Percentiles rank a stretch among this genome's conserved stretches.
phyloP scores from a whole-genome alignment of 345 rosid species.

The Iberis pinnata region DNA sequence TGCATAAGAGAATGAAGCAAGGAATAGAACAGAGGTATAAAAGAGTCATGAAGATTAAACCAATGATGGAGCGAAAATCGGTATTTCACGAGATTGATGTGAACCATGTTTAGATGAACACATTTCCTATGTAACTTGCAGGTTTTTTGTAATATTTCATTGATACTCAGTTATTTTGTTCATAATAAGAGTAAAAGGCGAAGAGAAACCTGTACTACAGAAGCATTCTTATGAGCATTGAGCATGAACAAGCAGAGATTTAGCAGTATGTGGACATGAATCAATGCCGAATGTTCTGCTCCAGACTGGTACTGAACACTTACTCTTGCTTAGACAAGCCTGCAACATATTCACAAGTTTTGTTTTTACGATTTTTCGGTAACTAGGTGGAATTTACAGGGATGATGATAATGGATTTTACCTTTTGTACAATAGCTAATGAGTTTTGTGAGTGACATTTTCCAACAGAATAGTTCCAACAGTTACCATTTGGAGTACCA shows the following conservation, averaged over 20 bases:
- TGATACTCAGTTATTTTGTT: conserved; percentile 9
- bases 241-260: conserved; percentile 52
- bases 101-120: neutral
- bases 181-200: neutral
- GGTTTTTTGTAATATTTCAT: conserved; percentile 19
- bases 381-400: neutral
- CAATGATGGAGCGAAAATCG: conserved; percentile 32
- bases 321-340: conserved; percentile 50
- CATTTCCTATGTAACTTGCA: neutral
- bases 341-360: conserved; percentile 20
- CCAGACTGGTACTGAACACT: conserved; percentile 41
- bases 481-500: conserved; percentile 47
- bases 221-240: conserved; percentile 35
- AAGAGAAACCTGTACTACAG: conserved; percentile 1
- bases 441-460: conserved; percentile 45
- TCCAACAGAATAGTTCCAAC: conserved; percentile 39
- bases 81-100: neutral
- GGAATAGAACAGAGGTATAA: conserved; percentile 48
- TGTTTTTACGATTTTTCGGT: neutral
- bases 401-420: conserved; percentile 18
- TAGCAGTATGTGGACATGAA: conserved; percentile 45
- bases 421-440: conserved; percentile 38
- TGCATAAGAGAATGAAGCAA: conserved; percentile 42
- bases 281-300: conserved; percentile 37
- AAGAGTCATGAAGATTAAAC: conserved; percentile 57